A percentile compares a stretch with the other conserved stretches of the same genome.
Conservation (phyloP, 305 asterid genomes). For the Striga hermonthica region DNA sequence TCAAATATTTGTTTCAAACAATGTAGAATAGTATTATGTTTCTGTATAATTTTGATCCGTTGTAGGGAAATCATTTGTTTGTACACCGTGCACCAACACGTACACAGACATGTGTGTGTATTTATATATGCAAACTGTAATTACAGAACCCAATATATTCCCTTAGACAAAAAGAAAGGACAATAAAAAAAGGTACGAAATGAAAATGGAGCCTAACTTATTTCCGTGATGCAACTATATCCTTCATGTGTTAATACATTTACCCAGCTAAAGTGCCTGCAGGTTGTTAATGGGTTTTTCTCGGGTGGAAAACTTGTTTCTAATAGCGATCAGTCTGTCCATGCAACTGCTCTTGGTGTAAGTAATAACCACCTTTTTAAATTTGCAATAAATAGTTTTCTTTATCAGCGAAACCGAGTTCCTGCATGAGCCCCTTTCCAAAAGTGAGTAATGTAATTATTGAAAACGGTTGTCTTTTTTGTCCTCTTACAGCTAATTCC, state of each 20-base stretch:
- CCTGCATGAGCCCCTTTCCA: constrained; percentile 15
- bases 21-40: neutral
- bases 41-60: neutral
- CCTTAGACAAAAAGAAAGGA: neutral
- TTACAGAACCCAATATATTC: constrained; percentile 4
- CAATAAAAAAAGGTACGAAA: no score
- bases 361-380: constrained; percentile 35
- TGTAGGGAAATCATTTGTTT: constrained; percentile 9
- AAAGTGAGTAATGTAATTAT: constrained; percentile 24
- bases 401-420: constrained; percentile 25
- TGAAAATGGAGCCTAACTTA: no score
- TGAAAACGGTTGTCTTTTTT: constrained; percentile 25
- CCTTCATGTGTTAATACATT: constrained; percentile 6
- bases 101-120: neutral
- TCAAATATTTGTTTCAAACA: neutral
- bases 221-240: neutral
- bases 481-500: constrained; percentile 71
- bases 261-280: constrained; percentile 28
- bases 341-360: constrained; percentile 79
- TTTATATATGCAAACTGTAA: neutral
- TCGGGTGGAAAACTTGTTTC: constrained; percentile 70
- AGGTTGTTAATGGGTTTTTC: constrained; percentile 91
- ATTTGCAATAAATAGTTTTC: constrained; percentile 13
- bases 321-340: constrained; percentile 44
- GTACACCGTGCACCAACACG: neutral